Base-by-base conservation (phyloP, 148 eudicot species). In the Silene conica region DNA sequence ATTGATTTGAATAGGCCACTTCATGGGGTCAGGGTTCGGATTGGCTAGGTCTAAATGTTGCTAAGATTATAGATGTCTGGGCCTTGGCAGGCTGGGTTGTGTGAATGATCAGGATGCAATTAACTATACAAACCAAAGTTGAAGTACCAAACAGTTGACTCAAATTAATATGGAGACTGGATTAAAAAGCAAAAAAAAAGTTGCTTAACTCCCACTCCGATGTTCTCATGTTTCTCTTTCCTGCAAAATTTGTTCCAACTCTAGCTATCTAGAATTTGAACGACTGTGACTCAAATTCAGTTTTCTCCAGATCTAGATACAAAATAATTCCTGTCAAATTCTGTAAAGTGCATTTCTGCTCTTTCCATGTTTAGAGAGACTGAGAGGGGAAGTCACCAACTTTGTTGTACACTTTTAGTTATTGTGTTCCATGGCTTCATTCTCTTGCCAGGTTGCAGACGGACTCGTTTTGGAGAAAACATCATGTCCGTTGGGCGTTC, bases 401-500 rank as follows among this genome's bases (percentile, higher is more conserved):
- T 60, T 28, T 63, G 1, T 63, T 25, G 13, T 1, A 14, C 67
- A 25, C 67, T 63, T 63, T 28, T 34, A 63, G 67, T 28, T 26
- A 25, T 26, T 52, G 8, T 8, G 46, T 45, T 74, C 54, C 79
- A 69, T 88, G 70, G 63, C 65, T 73, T 19, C 57, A 1, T 59
- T 31, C 55, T 79, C 56, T 45, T 41, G 71, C 55, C 90, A 95
- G 98, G 81, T 95, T 78, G 88, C 98, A 65, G 96, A 92, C 46
- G 89, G 90, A 77, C 87, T 92, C 25, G 63, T 88, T 71, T 82
- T 95, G 81, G 98, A 92, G 75, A 95, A 95, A 79, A 82, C 87
- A 59, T 87, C 98, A 65, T 89, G 90, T 67, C 92, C 97, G 1
- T 83, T 95, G 81, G 98, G 98, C 64, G 98, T 95, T 78, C 97